Base-by-base conservation (phyloP, 2,329 filamentous ascomycete genomes). In the Fusarium equiseti region DNA sequence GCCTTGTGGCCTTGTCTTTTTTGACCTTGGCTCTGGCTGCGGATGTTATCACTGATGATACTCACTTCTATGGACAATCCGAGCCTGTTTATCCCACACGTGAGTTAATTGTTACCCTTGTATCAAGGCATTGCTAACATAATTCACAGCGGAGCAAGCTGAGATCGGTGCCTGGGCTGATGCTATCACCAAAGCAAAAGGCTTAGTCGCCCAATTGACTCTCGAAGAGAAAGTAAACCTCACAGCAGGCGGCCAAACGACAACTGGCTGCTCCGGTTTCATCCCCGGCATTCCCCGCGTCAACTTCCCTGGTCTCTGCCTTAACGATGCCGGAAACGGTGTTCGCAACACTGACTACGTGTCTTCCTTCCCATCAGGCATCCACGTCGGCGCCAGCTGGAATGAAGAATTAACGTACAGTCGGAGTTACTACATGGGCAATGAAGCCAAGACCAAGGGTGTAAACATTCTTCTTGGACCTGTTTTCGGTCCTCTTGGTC, bases 161-260 rank as follows among this genome's bases (percentile, higher is more conserved):
- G 45, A 65, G 6, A 35, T 32, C 1, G 62, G 62, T 11, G 26
- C 60, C 4, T 66, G 63, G 63, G 43, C 54, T 0, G 8, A 13
- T 1, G 61, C 63, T 1, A 26, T 66, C 6, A 18, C 42, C 15
- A 66, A 66, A 8, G 63, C 63, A 1, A 53, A 60, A 13, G 29
- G 31, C 2, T 8, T 66, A 6, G 63, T 66, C 0, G 48, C 61
- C 0, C 46, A 66, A 3, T 29, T 66, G 22, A 66, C 63, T 1
- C 61, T 66, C 5, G 54, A 66, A 20, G 63, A 66, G n/a, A 66
- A 66, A 13, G 63, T 66, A 31, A 66, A 66, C 54, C 10, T 66
- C n/a, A 66, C 63, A 7, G 31, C 63, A 8, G 63, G 63, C 53
- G 38, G 15, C 3, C 29, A 42, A 2, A 24, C 63, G 38, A 45